Evolutionary conservation across 345 rosid genomes (phyloP), one percentile per base, ranked within the genome.

Genomic region (Citrus medica): DNA sequence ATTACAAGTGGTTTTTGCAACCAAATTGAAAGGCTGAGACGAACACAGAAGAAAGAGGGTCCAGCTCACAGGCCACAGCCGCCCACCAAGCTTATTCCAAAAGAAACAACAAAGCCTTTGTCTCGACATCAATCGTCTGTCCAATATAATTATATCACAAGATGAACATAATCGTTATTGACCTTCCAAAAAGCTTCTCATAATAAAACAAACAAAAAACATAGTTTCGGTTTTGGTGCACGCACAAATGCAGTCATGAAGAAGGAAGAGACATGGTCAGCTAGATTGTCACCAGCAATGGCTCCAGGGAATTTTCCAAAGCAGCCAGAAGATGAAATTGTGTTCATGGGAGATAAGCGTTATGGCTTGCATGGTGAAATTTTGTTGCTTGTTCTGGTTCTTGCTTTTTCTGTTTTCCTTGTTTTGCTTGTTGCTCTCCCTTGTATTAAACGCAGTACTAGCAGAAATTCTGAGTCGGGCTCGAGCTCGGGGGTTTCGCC

Each of bases 341-440:
- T 28, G 25, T 73, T 83, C 74, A 77, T 83, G 51, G 75, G 68
- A 25, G 91, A 87, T 75, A 82, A 67, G 79, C 75, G 59, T 59
- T 90, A 84, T 35, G 89, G 83, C 17, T 68, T 87, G 67, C 85
- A 90, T 51, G 92, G 93, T 48, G 85, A 82, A 82, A 84, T 88
- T 75, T 33, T 79, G 78, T 70, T 78, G 82, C 7, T 87, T 25
- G 62, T 79, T 71, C 51, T 84, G 42, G 84, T 87, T 2, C 7
- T 75, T 25, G 2, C 81, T 76, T 88, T 90, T 73, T 77, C 86
- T 28, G 22, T 79, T 46, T 87, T 86, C 75, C 87, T 88, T 72
- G 27, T 84, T 21, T 73, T 82, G 35, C 33, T 90, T 27, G 60
- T 87, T 1, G 62, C 86, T 40, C 65, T 84, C 68, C 89, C 89